phyloP scores from a whole-genome alignment of 2,329 filamentous ascomycete species.

The Metarhizium humberi region DNA sequence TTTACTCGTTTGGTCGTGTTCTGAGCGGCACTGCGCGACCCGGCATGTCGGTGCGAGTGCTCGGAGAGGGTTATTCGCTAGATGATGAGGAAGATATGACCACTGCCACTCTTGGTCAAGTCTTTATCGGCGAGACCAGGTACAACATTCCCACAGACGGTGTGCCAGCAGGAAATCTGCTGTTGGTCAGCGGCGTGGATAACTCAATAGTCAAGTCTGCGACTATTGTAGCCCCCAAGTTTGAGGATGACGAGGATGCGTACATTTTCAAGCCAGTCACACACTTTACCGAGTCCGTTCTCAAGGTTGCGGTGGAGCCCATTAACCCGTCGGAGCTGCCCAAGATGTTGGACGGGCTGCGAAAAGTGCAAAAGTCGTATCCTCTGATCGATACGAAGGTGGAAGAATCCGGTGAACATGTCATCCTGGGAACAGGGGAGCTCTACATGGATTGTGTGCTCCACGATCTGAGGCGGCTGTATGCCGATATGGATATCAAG shows the following conservation, averaged over 20 bases:
- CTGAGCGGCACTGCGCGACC: slow-evolving; percentile 84
- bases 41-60: slow-evolving; percentile 74
- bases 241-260: slow-evolving; percentile 82
- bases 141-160: slow-evolving; percentile 91
- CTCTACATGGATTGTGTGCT: slow-evolving; percentile 99
- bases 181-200: slow-evolving; percentile 84
- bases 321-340: slow-evolving; percentile 96
- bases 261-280: slow-evolving; percentile 90
- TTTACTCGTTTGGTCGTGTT: slow-evolving; percentile 83
- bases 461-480: slow-evolving; percentile 85
- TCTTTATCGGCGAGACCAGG: slow-evolving; percentile 83
- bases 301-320: slow-evolving; percentile 95
- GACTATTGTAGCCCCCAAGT: slow-evolving; percentile 70
- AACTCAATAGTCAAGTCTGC: slow-evolving; percentile 98
- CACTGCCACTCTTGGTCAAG: slow-evolving; percentile 70
- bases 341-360: slow-evolving; percentile 95
- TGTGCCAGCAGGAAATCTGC: slow-evolving; percentile 88
- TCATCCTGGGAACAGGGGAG: slow-evolving; percentile 90
- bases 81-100: slow-evolving; percentile 99
- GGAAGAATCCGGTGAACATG: slow-evolving; percentile 94
- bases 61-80: slow-evolving; percentile 90
- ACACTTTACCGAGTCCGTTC: slow-evolving; percentile 94
- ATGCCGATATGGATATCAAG: slow-evolving; percentile 98
- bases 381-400: slow-evolving; percentile 94
- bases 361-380: slow-evolving; percentile 97